A percentile compares a stretch with the other conserved stretches of the same genome.
These are phyloP conservation scores for Penicillium sp. DNA, from an alignment of 2,329 filamentous ascomycete species.

Conservation along the genomic window DNA sequence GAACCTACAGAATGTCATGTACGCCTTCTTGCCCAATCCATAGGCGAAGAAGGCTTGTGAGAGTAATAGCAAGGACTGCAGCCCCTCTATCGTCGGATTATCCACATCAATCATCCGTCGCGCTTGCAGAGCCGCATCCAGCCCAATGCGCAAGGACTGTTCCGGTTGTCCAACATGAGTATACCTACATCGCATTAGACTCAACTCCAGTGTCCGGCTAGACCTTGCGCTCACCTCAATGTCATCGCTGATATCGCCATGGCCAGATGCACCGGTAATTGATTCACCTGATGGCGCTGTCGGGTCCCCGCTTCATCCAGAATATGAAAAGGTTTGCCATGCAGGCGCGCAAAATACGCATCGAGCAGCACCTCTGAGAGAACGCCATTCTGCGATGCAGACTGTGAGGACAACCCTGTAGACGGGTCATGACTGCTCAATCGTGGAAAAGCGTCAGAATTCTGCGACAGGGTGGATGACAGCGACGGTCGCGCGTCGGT, in stretches of 20 bases:
- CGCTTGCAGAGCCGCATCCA: conserved; percentile 72
- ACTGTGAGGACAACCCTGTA: conserved; percentile 15
- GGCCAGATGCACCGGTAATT: conserved; percentile 57
- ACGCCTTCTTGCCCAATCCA: conserved; percentile 80
- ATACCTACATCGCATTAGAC: conserved; percentile 58
- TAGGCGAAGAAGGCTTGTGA: conserved; percentile 74
- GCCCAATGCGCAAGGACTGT: conserved; percentile 66
- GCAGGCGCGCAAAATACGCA: conserved; percentile 76
- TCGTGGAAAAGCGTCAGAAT: conserved; percentile 18
- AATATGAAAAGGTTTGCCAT: conserved; percentile 80
- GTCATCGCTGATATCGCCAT: conserved; percentile 61
- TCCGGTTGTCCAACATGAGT: conserved; percentile 67
- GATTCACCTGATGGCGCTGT: conserved; percentile 69
- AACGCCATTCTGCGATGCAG: conserved; percentile 36
- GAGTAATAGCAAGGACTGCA: conserved; percentile 75
- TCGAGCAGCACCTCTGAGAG: conserved; percentile 69
- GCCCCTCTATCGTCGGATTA: conserved; percentile 74
- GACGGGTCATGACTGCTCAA: conserved; percentile 19
- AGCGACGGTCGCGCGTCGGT: conserved; percentile 16
- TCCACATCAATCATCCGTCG: conserved; percentile 74
- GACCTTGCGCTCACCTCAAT: conserved; percentile 54
- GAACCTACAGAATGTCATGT: conserved; percentile 74
- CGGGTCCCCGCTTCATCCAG: conserved; percentile 75
- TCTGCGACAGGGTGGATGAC: conserved; percentile 19
- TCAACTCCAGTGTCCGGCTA: conserved; percentile 19